Evolutionary conservation across 2,329 filamentous ascomycete genomes (phyloP), one percentile per base, ranked within the genome.

Genomic region (Phialocephala sp.): DNA sequence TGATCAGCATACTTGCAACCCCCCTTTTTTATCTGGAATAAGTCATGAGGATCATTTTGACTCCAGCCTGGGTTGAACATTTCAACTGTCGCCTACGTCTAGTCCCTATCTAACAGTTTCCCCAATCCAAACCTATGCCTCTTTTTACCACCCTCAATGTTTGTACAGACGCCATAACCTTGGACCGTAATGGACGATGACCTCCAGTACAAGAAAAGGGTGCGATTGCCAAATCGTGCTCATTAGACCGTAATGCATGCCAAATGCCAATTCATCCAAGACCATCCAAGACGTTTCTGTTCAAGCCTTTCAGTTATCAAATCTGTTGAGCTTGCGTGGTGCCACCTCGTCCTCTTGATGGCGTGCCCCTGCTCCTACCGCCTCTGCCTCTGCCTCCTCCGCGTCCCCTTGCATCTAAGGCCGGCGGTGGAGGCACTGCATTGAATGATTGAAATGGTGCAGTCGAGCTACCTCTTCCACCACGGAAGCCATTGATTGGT

Each of bases 381-480:
- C 59, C 41, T 24, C 65, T 50, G 27, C 66, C 68, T 64, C 72
- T 66, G 22, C 66, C 66, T 63, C 72, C 65, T 20, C 66, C 66
- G 32, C 74, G 70, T 8, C 77, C 76, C 64, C 79, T 72, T 18
- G 79, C 72, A 68, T 89, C 83, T 14, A 91, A 77, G 52, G 76
- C 83, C 1, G 84, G 77, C 1, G 89, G 89, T 24, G 89, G 89
- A 36, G 87, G 86, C 8, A 89, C 85, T 18, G 83, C 83, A 65
- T 82, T 83, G 72, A 86, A 89, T 39, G 72, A 76, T 60, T 77
- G 75, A 32, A 66, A 66, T n/a, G 56, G 66, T 41, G 65, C 36
- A 35, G 64, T 12, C 12, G 52, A 62, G 37, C 68, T 66, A 45
- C 73, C 73, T 63, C 73, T 66, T 45, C 69, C 68, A 27, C 71